Conservation (phyloP, 257 asterid species). For the Solanum chmielewskii region DNA sequence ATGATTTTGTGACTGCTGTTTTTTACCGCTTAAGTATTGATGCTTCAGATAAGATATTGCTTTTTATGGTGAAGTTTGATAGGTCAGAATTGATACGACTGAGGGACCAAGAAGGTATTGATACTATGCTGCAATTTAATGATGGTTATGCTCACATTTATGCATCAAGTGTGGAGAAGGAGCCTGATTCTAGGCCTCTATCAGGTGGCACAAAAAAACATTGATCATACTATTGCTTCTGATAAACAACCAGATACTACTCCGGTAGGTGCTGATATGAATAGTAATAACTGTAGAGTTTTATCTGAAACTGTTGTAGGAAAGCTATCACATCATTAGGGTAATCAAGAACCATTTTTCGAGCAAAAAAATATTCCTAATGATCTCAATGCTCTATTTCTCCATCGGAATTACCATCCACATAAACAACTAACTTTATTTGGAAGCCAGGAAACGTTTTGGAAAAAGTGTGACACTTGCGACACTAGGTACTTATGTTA, state of each 20-base stretch:
- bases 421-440: constrained; percentile 15
- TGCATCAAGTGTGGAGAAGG: not conserved
- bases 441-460: constrained; percentile 20
- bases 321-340: not conserved
- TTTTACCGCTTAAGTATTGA: not conserved
- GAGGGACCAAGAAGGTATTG: not conserved
- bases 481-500: constrained; percentile 15
- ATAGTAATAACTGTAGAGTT: too few species aligned
- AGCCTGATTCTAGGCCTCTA: not conserved
- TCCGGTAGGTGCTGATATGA: too few species aligned
- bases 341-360: not conserved
- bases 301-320: not conserved
- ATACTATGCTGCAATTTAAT: not conserved
- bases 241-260: too few species aligned
- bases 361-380: constrained; percentile 17
- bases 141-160: not conserved
- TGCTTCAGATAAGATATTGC: not conserved
- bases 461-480: constrained; percentile 59
- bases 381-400: constrained; percentile 10
- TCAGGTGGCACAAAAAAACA: not conserved
- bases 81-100: not conserved
- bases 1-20: not conserved
- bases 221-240: too few species aligned
- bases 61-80: not conserved
- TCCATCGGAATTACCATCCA: not conserved